phyloP scores from a whole-genome alignment of 148 eudicot species.

The Talinum fruticosum region DNA sequence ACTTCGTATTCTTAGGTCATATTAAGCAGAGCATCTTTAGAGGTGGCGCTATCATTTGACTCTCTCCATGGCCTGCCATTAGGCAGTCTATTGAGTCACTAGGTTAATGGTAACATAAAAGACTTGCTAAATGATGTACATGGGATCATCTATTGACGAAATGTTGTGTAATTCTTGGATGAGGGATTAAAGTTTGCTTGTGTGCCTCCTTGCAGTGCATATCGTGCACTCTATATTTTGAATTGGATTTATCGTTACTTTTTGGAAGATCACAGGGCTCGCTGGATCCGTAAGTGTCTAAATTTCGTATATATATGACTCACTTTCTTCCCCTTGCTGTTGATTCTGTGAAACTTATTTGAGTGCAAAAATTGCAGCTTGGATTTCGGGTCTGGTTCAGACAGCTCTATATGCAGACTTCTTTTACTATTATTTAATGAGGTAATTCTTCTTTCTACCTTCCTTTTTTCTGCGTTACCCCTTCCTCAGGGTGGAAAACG shows the following conservation, averaged over 20 bases:
- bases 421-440: conserved; percentile 46
- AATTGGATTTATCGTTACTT: conserved; percentile 51
- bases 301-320: not conserved
- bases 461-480: not conserved
- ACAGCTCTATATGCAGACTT: conserved; percentile 51
- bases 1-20: not conserved
- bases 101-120: not conserved
- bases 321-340: not conserved
- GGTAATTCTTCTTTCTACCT: conserved; percentile 22
- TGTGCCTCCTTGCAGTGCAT: conserved; percentile 34
- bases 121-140: not conserved
- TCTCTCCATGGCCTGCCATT: not conserved
- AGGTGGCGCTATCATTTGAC: not conserved
- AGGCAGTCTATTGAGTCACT: not conserved
- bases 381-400: conserved; percentile 55
- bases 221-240: conserved; percentile 49
- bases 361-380: conserved; percentile 28
- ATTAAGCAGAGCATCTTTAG: not conserved
- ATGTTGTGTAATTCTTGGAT: not conserved
- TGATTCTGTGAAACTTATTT: not conserved
- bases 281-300: conserved; percentile 45
- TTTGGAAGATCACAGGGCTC: conserved; percentile 36
- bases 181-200: not conserved
- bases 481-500: not conserved
- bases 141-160: not conserved